Evolutionary conservation across 345 rosid genomes (phyloP).

Genomic region (Moricandia moricandioides): DNA sequence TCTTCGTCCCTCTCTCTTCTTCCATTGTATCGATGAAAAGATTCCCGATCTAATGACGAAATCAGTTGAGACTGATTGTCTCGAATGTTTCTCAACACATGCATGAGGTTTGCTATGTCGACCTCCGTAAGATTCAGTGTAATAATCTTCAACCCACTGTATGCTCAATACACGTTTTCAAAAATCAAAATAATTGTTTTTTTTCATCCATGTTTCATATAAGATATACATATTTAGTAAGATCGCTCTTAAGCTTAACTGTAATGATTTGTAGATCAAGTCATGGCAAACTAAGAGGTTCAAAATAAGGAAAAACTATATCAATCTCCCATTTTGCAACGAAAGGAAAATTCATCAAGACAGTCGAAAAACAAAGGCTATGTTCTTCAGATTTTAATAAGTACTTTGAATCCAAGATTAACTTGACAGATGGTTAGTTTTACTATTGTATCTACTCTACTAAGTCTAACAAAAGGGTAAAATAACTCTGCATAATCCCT

Average conservation of each 20-base stretch:
- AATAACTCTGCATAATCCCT: no score
- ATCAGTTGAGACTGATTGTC: not conserved
- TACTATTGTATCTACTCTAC: no score
- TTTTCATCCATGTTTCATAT: not conserved
- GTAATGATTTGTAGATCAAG: not conserved
- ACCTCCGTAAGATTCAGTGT: not conserved
- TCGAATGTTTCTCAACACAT: not conserved
- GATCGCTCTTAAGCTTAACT: not conserved
- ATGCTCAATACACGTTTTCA: not conserved
- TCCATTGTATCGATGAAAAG: not conserved
- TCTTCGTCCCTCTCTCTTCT: not conserved
- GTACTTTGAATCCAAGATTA: no score
- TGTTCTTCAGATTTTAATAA: no score
- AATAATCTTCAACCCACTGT: not conserved
- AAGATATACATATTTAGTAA: not conserved
- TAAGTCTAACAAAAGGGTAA: no score
- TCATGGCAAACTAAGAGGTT: not conserved
- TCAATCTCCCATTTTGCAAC: no score
- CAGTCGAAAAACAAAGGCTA: no score
- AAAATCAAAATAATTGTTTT: not conserved
- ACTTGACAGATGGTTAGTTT: no score
- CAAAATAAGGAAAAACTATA: not conserved
- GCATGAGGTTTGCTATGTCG: not conserved
- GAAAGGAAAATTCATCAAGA: no score
- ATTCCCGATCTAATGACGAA: not conserved